These are phyloP conservation scores for Cyberlindnera saturnus DNA, from an alignment of 805 yeast species.

Conservation along the genomic window DNA sequence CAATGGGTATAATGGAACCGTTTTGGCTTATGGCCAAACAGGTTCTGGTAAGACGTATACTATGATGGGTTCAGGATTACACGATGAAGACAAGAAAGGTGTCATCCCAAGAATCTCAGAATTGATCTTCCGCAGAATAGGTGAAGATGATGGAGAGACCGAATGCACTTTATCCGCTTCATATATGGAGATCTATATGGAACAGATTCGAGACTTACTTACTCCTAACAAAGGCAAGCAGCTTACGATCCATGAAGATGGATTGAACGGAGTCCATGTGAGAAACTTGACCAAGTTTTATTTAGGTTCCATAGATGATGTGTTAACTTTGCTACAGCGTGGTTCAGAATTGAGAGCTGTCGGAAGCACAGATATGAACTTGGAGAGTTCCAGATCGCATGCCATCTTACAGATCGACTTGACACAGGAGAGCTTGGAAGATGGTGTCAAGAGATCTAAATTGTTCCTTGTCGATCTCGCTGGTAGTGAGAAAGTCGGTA, in stretches of 20 bases:
- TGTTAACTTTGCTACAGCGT: conserved; percentile 47
- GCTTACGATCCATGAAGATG: conserved; percentile 56
- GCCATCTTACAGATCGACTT: conserved; percentile 68
- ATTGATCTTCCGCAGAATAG: conserved; percentile 52
- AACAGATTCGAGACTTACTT: conserved; percentile 65
- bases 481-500: conserved; percentile 76
- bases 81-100: conserved; percentile 34
- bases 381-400: conserved; percentile 73
- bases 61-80: conserved; percentile 57
- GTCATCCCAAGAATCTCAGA: conserved; percentile 69
- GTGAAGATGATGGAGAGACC: conserved; percentile 35
- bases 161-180: conserved; percentile 62
- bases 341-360: conserved; percentile 55
- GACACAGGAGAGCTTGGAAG: conserved; percentile 54
- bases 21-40: conserved; percentile 75
- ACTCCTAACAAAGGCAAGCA: conserved; percentile 28
- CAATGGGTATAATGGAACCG: conserved; percentile 72
- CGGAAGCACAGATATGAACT: conserved; percentile 63
- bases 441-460: conserved; percentile 54
- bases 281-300: conserved; percentile 60
- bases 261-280: conserved; percentile 60
- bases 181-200: conserved; percentile 79
- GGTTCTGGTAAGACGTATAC: conserved; percentile 75
- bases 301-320: conserved; percentile 53
- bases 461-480: conserved; percentile 79